Conservation (phyloP, 768 basidiomycete species). For the Pleurotus salmoneostramineus region DNA sequence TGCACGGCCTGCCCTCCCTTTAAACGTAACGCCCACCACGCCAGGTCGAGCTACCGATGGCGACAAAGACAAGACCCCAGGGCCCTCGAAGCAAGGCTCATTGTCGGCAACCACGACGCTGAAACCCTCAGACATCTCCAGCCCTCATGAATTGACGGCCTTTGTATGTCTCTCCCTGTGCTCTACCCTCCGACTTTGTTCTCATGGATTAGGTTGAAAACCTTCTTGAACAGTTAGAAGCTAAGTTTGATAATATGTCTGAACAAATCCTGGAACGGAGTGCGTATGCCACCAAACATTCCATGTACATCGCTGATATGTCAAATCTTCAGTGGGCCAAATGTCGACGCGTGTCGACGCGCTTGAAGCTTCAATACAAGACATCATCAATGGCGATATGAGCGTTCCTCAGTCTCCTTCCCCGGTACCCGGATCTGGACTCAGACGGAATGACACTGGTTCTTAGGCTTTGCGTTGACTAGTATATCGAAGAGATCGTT, state of each 20-base stretch:
- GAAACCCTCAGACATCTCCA: conserved; percentile 68
- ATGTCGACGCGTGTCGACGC: conserved; percentile 92
- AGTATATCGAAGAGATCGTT: too few relatives aligned
- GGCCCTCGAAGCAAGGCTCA: conserved; percentile 36
- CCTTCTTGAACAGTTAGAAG: conserved; percentile 82
- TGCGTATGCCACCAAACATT: conserved; percentile 20
- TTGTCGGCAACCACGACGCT: conserved; percentile 31
- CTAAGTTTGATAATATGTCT: conserved; percentile 93
- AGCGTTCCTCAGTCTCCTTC: conserved; percentile 64
- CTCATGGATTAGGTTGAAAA: conserved; percentile 68
- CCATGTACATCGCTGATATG: conserved; percentile 7
- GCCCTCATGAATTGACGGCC: conserved; percentile 91
- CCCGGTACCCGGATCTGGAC: conserved; percentile 29
- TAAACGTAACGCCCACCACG: conserved; percentile 57
- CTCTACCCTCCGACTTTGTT: conserved; percentile 4
- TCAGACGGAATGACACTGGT: conserved; percentile 40
- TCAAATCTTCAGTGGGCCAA: conserved; percentile 65
- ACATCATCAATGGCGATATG: conserved; percentile 80
- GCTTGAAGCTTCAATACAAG: conserved; percentile 86
- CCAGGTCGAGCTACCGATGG: conserved; percentile 41
- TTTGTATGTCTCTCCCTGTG: conserved; percentile 58
- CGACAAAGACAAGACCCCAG: conserved; percentile 52
- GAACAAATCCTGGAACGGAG: conserved; percentile 82
- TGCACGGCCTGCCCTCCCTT: conserved; percentile 47
- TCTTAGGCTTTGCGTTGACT: not conserved